phyloP scores from a whole-genome alignment of 2,329 filamentous ascomycete species.

The Domatiomyces globalis region DNA sequence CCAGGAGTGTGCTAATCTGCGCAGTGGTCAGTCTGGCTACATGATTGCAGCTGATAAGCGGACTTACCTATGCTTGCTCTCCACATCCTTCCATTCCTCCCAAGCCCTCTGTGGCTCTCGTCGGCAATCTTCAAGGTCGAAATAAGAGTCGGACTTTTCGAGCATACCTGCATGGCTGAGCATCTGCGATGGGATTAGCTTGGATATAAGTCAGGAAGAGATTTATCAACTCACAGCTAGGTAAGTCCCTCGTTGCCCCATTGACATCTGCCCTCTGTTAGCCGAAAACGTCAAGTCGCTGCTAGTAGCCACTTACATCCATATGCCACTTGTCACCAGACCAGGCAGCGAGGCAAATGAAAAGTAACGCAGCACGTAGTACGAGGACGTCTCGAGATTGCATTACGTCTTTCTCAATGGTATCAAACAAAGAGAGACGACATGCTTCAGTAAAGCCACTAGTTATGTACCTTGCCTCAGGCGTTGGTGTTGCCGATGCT shows the following conservation, averaged over 20 bases:
- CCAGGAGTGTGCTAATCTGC: constrained; percentile 59
- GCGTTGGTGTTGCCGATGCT: constrained; percentile 49
- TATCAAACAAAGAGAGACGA: constrained; percentile 56
- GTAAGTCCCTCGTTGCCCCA: constrained; percentile 62
- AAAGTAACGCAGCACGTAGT: constrained; percentile 51
- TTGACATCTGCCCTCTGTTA: constrained; percentile 37
- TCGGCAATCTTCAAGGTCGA: constrained; percentile 31
- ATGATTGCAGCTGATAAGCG: constrained; percentile 13
- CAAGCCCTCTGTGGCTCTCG: constrained; percentile 40
- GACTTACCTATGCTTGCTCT: constrained; percentile 47
- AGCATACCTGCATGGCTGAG: constrained; percentile 55
- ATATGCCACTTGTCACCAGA: constrained; percentile 66
- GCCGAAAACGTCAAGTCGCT: neutral
- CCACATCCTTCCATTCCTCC: constrained; percentile 51
- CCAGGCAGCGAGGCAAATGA: constrained; percentile 56
- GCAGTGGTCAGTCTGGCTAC: neutral
- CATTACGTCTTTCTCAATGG: constrained; percentile 57
- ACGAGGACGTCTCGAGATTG: constrained; percentile 52
- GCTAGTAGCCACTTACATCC: constrained; percentile 31
- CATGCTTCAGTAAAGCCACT: constrained; percentile 56
- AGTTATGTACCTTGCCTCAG: constrained; percentile 51
- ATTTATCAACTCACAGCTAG: constrained; percentile 37
- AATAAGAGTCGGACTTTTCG: constrained; percentile 36
- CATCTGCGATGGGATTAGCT: constrained; percentile 35
- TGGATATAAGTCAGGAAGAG: neutral